Evolutionary conservation across 495 filamentous ascomycete species (phyloP).

Genomic region (Zalerion maritima): DNA sequence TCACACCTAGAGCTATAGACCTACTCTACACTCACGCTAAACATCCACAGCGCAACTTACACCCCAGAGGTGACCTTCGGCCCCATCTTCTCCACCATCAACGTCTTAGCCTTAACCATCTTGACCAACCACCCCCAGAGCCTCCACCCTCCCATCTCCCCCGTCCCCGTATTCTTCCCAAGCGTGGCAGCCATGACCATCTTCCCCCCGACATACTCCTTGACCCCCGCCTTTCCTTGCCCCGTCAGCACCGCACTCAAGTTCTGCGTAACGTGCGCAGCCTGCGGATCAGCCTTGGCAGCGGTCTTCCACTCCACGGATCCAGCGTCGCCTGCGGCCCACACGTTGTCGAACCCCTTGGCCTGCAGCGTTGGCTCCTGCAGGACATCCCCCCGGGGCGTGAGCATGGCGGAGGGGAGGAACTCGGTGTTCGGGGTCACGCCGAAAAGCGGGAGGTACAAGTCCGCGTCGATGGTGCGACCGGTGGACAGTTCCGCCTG

Average conservation of each 20-base stretch:
- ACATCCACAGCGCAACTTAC: too few species aligned
- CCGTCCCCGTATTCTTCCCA: conserved; percentile 31
- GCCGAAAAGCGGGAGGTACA: conserved; percentile 30
- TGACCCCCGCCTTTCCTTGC: background rate
- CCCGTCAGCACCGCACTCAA: conserved; percentile 12
- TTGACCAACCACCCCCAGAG: conserved; percentile 29
- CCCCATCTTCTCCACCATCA: conserved; percentile 20
- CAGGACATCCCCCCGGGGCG: conserved; percentile 17
- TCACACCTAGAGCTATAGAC: too few species aligned
- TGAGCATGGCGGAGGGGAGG: conserved; percentile 17
- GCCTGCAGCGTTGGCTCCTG: conserved; percentile 22
- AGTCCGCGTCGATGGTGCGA: conserved; percentile 18
- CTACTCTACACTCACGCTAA: too few species aligned
- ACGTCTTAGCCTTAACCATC: conserved; percentile 31
- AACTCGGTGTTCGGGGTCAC: conserved; percentile 27
- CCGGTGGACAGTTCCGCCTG: conserved; percentile 15
- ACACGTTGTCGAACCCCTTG: conserved; percentile 21
- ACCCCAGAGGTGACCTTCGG: too few species aligned
- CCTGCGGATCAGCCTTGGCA: conserved; percentile 11
- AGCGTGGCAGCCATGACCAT: conserved; percentile 28
- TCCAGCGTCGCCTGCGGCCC: conserved; percentile 26
- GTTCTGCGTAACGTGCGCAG: conserved; percentile 14
- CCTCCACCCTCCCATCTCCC: conserved; percentile 31
- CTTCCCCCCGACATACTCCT: conserved; percentile 2
- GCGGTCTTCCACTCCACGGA: conserved; percentile 13